Base-by-base conservation (phyloP, 2,329 filamentous ascomycete species). In the Apiospora rasikravindrae region DNA sequence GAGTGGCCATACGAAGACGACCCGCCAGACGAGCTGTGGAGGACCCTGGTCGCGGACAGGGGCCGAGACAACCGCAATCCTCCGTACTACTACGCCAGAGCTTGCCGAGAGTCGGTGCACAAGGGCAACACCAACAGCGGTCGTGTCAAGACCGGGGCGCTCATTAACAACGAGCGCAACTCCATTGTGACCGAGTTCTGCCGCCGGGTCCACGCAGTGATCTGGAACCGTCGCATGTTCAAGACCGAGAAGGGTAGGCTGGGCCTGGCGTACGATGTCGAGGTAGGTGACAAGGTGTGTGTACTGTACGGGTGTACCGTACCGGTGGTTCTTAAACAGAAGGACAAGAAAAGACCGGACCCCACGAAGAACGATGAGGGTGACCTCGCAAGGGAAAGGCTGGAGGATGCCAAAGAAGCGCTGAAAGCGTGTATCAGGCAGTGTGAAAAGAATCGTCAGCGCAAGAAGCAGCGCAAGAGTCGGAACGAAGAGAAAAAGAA, bases 131-230 rank as follows among this genome's bases (percentile, higher is more conserved):
- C 77, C 1, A 42, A 7, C 4, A 74, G 77, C 61, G 76, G 76
- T 64, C 0, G 75, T 77, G 26, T 57, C 26, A 29, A 29, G 1
- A 67, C 64, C 22, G n/a, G 29, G 42, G 24, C 64, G 4, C 33
- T 67, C 1, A 79, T 80, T 47, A 70, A 76, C 47, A 77, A 74
- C 57, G 78, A 80, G 68, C 70, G 72, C 2, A 78, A 78, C 71
- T 78, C 75, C 8, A 79, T 80, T 40, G 72, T 79, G 8, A 73
- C 78, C 6, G 74, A 79, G 72, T 78, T 79, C 49, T 77, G 51
- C 14, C 51, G 51, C 51, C 2, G 51, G 24, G 51, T 57, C 0
- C 76, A 80, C 19, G 77, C 75, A 0, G 77, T 78, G 4, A 78
- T 79, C 7, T 78, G 77, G 77, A 77, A 76, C 40, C 76, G 77